A percentile compares a stretch with the other conserved stretches of the same genome.
These are phyloP conservation scores for Cytospora mali DNA, from an alignment of 2,329 filamentous ascomycete species.

Conservation along the genomic window DNA sequence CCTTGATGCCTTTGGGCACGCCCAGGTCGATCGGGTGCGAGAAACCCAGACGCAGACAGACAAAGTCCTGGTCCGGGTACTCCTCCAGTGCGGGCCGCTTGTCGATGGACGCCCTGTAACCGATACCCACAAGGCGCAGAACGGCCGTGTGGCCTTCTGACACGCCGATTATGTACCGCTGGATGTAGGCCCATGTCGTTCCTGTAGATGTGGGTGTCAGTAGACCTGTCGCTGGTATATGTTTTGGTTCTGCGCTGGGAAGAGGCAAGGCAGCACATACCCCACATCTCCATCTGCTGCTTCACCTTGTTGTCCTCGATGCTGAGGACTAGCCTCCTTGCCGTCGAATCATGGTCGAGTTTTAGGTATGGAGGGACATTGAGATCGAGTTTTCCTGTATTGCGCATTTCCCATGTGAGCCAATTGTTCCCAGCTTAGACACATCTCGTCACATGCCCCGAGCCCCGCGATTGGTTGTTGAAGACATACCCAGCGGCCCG, in stretches of 20 bases:
- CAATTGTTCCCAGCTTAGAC: slow-evolving; percentile 26
- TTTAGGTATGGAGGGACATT: slow-evolving; percentile 78
- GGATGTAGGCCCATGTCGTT: slow-evolving; percentile 85
- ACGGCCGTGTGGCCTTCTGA: slow-evolving; percentile 96
- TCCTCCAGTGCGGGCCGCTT: slow-evolving; percentile 70
- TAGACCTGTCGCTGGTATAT: background rate
- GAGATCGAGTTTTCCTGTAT: slow-evolving; percentile 71
- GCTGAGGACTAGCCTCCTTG: slow-evolving; percentile 66
- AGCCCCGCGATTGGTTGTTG: background rate
- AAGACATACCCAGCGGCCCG: slow-evolving; percentile 72
- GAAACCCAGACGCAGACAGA: slow-evolving; percentile 93
- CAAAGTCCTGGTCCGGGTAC: slow-evolving; percentile 83
- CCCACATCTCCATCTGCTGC: slow-evolving; percentile 95
- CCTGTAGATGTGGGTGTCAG: slow-evolving; percentile 54
- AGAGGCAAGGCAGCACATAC: slow-evolving; percentile 47
- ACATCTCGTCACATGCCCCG: slow-evolving; percentile 9
- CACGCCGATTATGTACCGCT: slow-evolving; percentile 89
- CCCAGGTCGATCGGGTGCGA: slow-evolving; percentile 92
- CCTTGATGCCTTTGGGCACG: slow-evolving; percentile 80
- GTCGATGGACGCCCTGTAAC: slow-evolving; percentile 89
- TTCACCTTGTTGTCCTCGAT: slow-evolving; percentile 69
- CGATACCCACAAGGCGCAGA: slow-evolving; percentile 89
- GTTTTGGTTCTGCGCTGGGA: background rate
- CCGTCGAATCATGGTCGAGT: slow-evolving; percentile 66
- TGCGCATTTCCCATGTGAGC: slow-evolving; percentile 23